A percentile compares a stretch with the other conserved stretches of the same genome.
Evolutionary conservation across 495 filamentous ascomycete genomes (phyloP).

Genomic region (Bathelium albidoporum): DNA sequence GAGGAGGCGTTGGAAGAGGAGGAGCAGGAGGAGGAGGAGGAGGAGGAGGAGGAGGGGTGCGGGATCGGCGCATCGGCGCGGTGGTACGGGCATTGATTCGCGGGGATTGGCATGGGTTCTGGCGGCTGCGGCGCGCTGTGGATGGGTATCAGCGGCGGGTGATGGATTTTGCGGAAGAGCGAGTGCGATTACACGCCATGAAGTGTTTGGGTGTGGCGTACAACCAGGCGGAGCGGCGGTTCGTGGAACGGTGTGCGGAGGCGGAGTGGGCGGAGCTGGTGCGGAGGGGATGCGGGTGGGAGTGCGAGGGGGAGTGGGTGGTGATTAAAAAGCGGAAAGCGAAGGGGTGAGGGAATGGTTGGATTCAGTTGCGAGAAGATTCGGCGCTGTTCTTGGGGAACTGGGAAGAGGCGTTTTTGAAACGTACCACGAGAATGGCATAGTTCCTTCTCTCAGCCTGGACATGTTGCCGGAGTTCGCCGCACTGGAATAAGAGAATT

Average conservation of each 20-base stretch:
- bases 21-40: slow-evolving; percentile 55
- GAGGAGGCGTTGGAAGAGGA: too few relatives aligned
- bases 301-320: slow-evolving; percentile 37
- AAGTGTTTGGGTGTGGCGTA: slow-evolving; percentile 80
- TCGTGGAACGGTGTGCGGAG: slow-evolving; percentile 52
- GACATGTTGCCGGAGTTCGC: too few relatives aligned
- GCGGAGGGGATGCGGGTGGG: slow-evolving; percentile 67
- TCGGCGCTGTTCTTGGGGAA: too few relatives aligned
- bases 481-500: neutral
- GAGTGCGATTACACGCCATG: slow-evolving; percentile 59
- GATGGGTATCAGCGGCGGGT: slow-evolving; percentile 66
- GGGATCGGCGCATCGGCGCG: slow-evolving; percentile 52
- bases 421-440: too few relatives aligned
- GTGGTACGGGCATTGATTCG: slow-evolving; percentile 61
- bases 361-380: neutral
- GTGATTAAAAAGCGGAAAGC: slow-evolving; percentile 54
- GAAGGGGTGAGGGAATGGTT: slow-evolving; percentile 14
- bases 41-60: slow-evolving; percentile 44
- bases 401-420: too few relatives aligned
- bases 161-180: slow-evolving; percentile 68
- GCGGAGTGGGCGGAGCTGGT: slow-evolving; percentile 58
- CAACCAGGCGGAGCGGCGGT: slow-evolving; percentile 55
- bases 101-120: slow-evolving; percentile 75
- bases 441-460: too few relatives aligned
- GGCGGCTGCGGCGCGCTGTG: slow-evolving; percentile 56